Base-by-base conservation (phyloP, 75 land plant species). In the Picea glauca region DNA sequence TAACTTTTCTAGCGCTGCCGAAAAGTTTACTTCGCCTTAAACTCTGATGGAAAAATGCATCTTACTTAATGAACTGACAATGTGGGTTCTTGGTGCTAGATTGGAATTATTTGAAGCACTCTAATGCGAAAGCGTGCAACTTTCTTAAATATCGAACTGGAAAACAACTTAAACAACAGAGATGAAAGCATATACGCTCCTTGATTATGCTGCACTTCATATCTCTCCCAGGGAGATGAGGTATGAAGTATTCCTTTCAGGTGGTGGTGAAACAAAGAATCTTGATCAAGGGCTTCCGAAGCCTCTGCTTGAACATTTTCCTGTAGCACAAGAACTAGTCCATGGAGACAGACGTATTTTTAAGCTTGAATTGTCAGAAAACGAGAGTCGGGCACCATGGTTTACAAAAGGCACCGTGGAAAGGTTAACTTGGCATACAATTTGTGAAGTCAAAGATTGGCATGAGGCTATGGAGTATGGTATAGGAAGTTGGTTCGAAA, bases 201-300 rank as follows among this genome's bases (percentile, higher is more conserved):
- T 92, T 17, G 94, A 88, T 72, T 88, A 85, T 78, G 90, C 78
- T 18, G 77, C 58, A 30, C 84, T 92, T 79, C 84, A 86, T 64
- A 79, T 90, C 40, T 82, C 82, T 0, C 84, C 89, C n/a, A 57
- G n/a, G 9, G 77, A 85, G 50, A 89, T 84, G 78, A 87, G 91
- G 93, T 82, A 59, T 60, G 84, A 82, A 21, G 64, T 82, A 40
- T 23, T 68, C 23, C 61, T 79, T 12, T 67, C 72, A 17, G 62
- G 76, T 14, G 58, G 78, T 3, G 76, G 62, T 46, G 84, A 80
- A 59, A 73, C 60, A 17, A 76, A 82, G 35, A 82, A 80, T 20
- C 30, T 82, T 23, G 31, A 82, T 59, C 74, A 68, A 12, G 76
- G 82, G 18, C 60, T 78, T 13, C 84, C 79, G 15, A 33, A 78